A percentile compares a stretch with the other conserved stretches of the same genome.
Conservation (phyloP, 257 asterid genomes). For the Solanum tacnaense region DNA sequence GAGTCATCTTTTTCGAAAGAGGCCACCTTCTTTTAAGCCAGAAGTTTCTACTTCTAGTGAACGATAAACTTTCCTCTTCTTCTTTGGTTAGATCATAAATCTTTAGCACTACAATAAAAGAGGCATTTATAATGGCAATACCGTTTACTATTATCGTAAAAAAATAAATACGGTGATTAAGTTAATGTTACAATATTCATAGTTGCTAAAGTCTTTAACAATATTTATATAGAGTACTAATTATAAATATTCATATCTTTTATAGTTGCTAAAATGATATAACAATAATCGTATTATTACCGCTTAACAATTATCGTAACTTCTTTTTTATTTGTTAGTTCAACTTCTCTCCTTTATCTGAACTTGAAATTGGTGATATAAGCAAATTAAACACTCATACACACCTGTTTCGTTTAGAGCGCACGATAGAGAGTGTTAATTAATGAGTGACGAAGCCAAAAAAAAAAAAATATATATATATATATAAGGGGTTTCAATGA, state of each 20-base stretch:
- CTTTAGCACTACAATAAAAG: background rate
- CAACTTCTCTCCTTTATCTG: background rate
- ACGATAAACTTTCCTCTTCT: background rate
- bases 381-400: background rate
- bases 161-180: background rate
- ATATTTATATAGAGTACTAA: background rate
- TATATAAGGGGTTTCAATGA: background rate
- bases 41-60: background rate
- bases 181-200: background rate
- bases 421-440: background rate
- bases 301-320: too few relatives aligned
- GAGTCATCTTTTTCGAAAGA: too few relatives aligned
- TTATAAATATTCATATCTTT: background rate
- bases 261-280: background rate
- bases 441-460: background rate
- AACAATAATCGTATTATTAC: too few relatives aligned
- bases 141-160: background rate
- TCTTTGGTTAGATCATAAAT: background rate
- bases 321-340: too few relatives aligned
- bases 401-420: background rate
- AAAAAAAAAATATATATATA: too few relatives aligned
- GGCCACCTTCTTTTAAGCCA: accelerated
- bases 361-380: background rate
- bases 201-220: background rate
- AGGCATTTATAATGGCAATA: background rate